Base-by-base conservation (phyloP, 2,329 filamentous ascomycete species). In the Colletotrichum godetiae region DNA sequence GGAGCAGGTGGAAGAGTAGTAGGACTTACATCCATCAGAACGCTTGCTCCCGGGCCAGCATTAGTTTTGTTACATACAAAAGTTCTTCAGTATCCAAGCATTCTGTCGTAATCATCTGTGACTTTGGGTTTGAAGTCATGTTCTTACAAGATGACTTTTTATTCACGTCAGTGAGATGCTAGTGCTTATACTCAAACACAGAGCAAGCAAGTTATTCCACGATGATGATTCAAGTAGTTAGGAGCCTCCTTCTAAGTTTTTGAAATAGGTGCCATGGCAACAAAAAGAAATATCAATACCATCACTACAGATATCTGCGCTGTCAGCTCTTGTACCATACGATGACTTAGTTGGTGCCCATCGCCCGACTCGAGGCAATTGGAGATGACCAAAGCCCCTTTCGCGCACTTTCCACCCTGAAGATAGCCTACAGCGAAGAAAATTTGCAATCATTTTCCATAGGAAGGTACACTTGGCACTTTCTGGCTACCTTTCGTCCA, bases 371-470 rank as follows among this genome's bases (percentile, higher is more conserved):
- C 19, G 19, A n/a, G 15, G 42, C 19, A 49, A 42, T 42, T 42
- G 7, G 37, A n/a, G 19, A 49, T 49, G 19, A 10, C 6, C 8
- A 19, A n/a, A n/a, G 19, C 15, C 19, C 42, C 19, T 1, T 8
- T 15, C 7, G 42, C 42, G 19, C 19, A n/a, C 3, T 49, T n/a
- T 49, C 19, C 6, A 49, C 8, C 15, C 19, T 49, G 19, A 3
- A 49, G 42, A 49, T 49, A 8, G 5, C 42, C 42, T 7, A n/a
- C 19, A 19, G 4, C 7, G 42, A 49, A n/a, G 42, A 19, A 1
- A n/a, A 10, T 0, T n/a, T 5, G 2, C 5, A 10, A 46, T n/a
- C 8, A 5, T 8, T 15, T 19, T n/a, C 42, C 3, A 49, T 1
- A 19, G 7, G 19, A 49, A 49, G 42, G 42, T n/a, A 49, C 42